Percentiles rank a stretch among this genome's conserved stretches.
Conservation (phyloP, 2,329 filamentous ascomycete genomes). For the Teratosphaeria epicoccoides region DNA sequence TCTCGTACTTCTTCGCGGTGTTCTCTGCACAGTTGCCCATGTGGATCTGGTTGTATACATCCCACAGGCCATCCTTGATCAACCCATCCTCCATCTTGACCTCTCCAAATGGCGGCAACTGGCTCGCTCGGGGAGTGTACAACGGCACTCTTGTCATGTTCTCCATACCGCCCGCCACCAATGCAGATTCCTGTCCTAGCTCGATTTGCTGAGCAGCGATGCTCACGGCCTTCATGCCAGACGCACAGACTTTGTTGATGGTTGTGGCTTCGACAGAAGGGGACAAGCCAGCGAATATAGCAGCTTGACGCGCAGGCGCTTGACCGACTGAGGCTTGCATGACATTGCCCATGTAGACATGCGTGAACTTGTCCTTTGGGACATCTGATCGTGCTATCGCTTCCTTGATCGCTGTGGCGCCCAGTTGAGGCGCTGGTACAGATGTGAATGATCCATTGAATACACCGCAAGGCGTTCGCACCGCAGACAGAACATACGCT, state of each 20-base stretch:
- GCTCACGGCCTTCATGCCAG: conserved; percentile 81
- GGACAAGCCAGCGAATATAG: conserved; percentile 76
- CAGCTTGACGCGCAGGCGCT: conserved; percentile 81
- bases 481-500: conserved; percentile 85
- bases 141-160: conserved; percentile 94
- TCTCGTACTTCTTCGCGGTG: conserved; percentile 75
- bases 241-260: conserved; percentile 97
- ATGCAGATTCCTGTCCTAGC: conserved; percentile 75
- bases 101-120: conserved; percentile 76
- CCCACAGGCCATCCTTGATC: conserved; percentile 88
- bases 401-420: conserved; percentile 81
- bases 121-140: conserved; percentile 73
- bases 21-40: conserved; percentile 97
- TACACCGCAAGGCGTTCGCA: conserved; percentile 85
- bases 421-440: conserved; percentile 77
- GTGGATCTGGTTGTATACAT: conserved; percentile 93
- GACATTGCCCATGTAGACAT: conserved; percentile 97
- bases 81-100: conserved; percentile 82
- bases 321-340: conserved; percentile 76
- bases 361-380: conserved; percentile 67
- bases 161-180: conserved; percentile 94
- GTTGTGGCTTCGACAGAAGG: conserved; percentile 77
- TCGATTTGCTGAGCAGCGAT: conserved; percentile 92
- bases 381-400: conserved; percentile 79
- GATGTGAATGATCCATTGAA: conserved; percentile 88